Conservation (phyloP, 306 rosid species). For the Hippophae rhamnoides region DNA sequence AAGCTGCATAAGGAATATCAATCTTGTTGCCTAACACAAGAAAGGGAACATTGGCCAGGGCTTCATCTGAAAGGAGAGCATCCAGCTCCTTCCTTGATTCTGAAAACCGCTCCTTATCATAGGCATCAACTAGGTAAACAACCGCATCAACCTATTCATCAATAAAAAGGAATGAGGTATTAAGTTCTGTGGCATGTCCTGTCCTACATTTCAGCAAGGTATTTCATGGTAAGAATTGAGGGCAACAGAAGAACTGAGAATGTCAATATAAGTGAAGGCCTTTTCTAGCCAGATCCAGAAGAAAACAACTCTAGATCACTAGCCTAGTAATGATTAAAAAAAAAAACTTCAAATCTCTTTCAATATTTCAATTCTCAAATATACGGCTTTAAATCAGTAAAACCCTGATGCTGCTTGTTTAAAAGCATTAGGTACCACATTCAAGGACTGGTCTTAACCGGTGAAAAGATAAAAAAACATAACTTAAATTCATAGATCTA, state of each 20-base stretch:
- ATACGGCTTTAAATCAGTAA: too few relatives aligned
- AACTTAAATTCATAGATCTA: too few relatives aligned
- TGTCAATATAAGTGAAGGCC: not conserved
- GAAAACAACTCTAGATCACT: too few relatives aligned
- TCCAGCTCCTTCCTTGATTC: constrained; percentile 48
- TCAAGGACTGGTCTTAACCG: too few relatives aligned
- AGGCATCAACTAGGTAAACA: constrained; percentile 44
- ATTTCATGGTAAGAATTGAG: not conserved
- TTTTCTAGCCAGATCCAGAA: too few relatives aligned
- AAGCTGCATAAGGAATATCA: constrained; percentile 43
- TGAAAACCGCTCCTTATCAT: constrained; percentile 37
- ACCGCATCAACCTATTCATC: constrained; percentile 41
- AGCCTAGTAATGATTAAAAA: too few relatives aligned
- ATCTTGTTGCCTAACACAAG: constrained; percentile 49
- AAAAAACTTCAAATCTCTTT: too few relatives aligned
- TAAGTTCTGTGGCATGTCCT: constrained; percentile 4
- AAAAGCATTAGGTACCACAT: too few relatives aligned
- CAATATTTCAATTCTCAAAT: too few relatives aligned
- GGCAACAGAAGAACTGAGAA: not conserved
- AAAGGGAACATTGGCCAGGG: constrained; percentile 41
- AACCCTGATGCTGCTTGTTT: too few relatives aligned
- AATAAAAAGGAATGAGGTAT: not conserved
- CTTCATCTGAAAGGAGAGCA: constrained; percentile 40
- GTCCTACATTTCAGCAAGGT: not conserved
- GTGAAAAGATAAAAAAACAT: too few relatives aligned